These are phyloP conservation scores for Agroathelia rolfsii DNA, from an alignment of 1,284 basidiomycete species.

Conservation along the genomic window DNA sequence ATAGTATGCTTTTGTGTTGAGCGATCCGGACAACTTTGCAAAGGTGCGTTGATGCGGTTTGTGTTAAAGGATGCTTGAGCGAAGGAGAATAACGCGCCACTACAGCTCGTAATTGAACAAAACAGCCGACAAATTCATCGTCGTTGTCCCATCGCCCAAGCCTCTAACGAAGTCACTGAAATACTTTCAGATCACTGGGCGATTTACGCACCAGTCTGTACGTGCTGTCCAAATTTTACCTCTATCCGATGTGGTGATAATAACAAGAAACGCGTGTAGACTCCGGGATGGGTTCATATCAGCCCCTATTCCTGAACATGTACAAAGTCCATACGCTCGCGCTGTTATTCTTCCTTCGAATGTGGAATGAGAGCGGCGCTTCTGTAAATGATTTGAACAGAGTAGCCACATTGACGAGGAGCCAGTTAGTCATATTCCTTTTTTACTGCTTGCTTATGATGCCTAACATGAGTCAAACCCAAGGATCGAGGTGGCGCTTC, in stretches of 20 bases:
- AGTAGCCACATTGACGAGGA: conserved; percentile 74
- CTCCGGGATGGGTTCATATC: conserved; percentile 75
- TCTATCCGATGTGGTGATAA: no score
- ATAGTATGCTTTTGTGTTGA: conserved; percentile 61
- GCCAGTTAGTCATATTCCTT: conserved; percentile 59
- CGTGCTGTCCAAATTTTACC: conserved; percentile 18
- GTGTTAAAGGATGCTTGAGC: no score
- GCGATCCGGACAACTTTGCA: conserved; percentile 73
- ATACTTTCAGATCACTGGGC: conserved; percentile 82
- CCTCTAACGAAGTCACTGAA: conserved; percentile 83
- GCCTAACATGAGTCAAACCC: no score
- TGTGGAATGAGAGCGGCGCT: conserved; percentile 93
- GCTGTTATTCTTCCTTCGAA: conserved; percentile 83
- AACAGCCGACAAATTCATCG: conserved; percentile 67
- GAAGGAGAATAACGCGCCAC: no score
- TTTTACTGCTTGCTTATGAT: no score
- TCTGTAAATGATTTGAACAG: conserved; percentile 73
- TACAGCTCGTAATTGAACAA: conserved; percentile 75
- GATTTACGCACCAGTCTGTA: conserved; percentile 71
- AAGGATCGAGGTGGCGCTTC: conserved; percentile 71
- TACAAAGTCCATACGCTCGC: conserved; percentile 76
- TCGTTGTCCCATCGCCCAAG: conserved; percentile 80
- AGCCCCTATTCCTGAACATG: conserved; percentile 87
- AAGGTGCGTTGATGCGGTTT: conserved; percentile 40
- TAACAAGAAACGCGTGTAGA: no score